Evolutionary conservation across 2,329 filamentous ascomycete species (phyloP), one percentile per base, ranked within the genome.

Genomic region (Myriosclerotinia scirpicola): DNA sequence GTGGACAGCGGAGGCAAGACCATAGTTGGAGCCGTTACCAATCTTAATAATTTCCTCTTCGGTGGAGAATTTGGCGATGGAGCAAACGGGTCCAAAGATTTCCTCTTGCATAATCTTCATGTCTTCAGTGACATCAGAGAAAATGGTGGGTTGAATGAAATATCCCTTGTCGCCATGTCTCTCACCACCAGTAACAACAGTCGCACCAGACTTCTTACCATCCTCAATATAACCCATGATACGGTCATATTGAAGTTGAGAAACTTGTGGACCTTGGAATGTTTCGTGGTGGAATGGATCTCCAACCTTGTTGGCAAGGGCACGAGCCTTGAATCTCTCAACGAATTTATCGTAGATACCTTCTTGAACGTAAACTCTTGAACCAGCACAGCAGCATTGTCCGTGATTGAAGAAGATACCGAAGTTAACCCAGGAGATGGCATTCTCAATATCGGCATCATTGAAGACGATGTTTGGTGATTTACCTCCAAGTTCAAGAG

Each of bases 31-130:
- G 78, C 80, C 79, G 82, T 91, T 90, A 67, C 81, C 87, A 59
- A 85, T 78, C 74, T 81, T 81, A 79, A 91, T 84, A 68, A 83
- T 85, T 59, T 91, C 88, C 62, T 87, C 87, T 78, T 88, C 85
- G 74, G 82, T 85, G 79, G 85, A 86, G 81, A 91, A 90, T 79
- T 90, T 90, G 77, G 85, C 81, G 76, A 91, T 87, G 69, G 85
- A 82, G 81, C 87, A 89, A 70, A 91, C 88, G 50, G 88, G 88
- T 67, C 88, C 88, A 77, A 91, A 91, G 78, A 91, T 90, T 78
- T 91, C 88, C 77, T 90, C 87, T 79, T 89, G 84, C 77, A 88
- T 84, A 74, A 91, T 90, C 83, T 87, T 89, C 87, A 90, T 90
- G 77, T 90, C 84, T 69, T 87, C 83, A 56, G 82, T 85, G 70